Evolutionary conservation across 306 rosid species (phyloP).

Genomic region (Astragalus glycyphyllos): DNA sequence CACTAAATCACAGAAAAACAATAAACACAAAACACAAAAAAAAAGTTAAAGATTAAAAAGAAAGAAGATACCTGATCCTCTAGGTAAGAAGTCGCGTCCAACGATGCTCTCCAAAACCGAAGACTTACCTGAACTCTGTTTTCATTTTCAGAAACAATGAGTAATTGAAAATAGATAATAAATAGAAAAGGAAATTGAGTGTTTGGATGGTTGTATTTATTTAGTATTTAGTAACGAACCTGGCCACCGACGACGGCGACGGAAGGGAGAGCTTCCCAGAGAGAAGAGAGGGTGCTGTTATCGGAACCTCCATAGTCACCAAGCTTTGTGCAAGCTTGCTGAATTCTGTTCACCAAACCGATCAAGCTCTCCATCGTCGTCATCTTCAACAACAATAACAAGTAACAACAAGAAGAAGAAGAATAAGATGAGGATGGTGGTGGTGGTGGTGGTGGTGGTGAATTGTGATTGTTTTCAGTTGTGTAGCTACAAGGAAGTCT

Average conservation of each 20-base stretch:
- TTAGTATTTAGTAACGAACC: constrained; percentile 38
- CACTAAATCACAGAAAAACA: background rate
- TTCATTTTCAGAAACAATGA: constrained; percentile 17
- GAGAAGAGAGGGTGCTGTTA: constrained; percentile 66
- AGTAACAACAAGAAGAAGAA: background rate
- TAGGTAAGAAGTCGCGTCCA: constrained; percentile 96
- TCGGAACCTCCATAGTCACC: constrained; percentile 90
- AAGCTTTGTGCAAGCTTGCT: constrained; percentile 88
- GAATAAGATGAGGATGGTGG: background rate
- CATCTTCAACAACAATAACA: constrained; percentile 50
- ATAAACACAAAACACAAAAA: background rate
- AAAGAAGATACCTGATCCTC: constrained; percentile 82
- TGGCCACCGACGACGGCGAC: constrained; percentile 99
- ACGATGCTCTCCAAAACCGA: constrained; percentile 95
- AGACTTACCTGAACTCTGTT: constrained; percentile 97
- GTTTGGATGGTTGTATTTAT: constrained; percentile 1
- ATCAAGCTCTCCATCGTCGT: constrained; percentile 96
- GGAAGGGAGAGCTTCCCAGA: constrained; percentile 96
- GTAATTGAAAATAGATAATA: background rate
- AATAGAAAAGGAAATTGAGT: constrained; percentile 5
- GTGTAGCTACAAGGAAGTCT: background rate
- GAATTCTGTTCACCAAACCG: constrained; percentile 90
- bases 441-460: background rate
- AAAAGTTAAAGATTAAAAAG: background rate
- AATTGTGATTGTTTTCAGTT: background rate